phyloP scores from a whole-genome alignment of 495 filamentous ascomycete species.

The Xeromyces bisporus region DNA sequence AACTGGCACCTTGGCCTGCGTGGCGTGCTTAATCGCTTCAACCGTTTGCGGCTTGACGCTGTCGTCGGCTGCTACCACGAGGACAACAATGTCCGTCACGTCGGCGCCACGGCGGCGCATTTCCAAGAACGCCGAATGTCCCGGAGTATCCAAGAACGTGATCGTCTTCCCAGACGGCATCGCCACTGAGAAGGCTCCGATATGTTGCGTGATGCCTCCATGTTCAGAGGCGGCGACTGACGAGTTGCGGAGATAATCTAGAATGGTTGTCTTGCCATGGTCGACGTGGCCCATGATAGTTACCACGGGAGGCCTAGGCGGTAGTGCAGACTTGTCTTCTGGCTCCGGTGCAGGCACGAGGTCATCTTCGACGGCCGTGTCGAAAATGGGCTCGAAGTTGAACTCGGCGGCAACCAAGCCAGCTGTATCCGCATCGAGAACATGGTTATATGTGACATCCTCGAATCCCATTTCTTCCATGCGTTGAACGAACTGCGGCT shows the following conservation, averaged over 20 bases:
- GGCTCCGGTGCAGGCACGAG: slow-evolving; percentile 50
- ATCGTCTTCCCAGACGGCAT: slow-evolving; percentile 75
- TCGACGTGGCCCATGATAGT: slow-evolving; percentile 99
- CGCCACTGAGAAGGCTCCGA: slow-evolving; percentile 90
- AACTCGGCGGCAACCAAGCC: slow-evolving; percentile 85
- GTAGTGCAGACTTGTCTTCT: slow-evolving; percentile 54
- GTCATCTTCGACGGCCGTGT: slow-evolving; percentile 47
- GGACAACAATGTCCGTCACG: slow-evolving; percentile 89
- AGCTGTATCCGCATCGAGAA: slow-evolving; percentile 80
- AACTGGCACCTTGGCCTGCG: slow-evolving; percentile 77
- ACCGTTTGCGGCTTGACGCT: slow-evolving; percentile 95
- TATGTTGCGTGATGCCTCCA: slow-evolving; percentile 97
- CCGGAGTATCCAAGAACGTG: slow-evolving; percentile 95
- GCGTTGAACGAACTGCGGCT: slow-evolving; percentile 54
- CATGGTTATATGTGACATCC: slow-evolving; percentile 55
- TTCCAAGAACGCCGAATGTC: slow-evolving; percentile 84
- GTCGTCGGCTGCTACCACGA: slow-evolving; percentile 95
- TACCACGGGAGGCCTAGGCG: slow-evolving; percentile 74
- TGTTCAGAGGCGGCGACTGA: slow-evolving; percentile 82
- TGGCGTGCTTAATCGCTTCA: slow-evolving; percentile 90
- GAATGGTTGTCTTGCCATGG: slow-evolving; percentile 92
- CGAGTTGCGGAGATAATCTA: slow-evolving; percentile 87
- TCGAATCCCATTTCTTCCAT: slow-evolving; percentile 68
- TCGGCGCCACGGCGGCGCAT: slow-evolving; percentile 95
- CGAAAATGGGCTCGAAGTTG: slow-evolving; percentile 80